Conservation (phyloP, 208 protist genomes). For the Wallacemonas sp. region DNA sequence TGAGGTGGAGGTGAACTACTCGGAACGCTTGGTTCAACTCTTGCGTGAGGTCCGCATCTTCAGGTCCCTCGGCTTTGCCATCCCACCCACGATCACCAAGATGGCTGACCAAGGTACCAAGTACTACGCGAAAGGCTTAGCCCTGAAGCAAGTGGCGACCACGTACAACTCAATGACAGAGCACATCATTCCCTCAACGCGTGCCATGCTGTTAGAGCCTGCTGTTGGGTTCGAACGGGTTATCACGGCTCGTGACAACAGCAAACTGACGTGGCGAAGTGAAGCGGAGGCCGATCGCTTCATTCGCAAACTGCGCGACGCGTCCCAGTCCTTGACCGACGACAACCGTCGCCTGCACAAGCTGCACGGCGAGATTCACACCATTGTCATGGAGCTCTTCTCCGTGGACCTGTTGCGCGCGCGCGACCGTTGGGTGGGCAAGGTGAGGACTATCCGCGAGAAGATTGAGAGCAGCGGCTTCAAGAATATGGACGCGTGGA, state of each 20-base stretch:
- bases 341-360: conserved; percentile 94
- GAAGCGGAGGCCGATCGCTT: conserved; percentile 79
- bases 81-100: conserved; percentile 52
- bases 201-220: conserved; percentile 89
- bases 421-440: conserved; percentile 92
- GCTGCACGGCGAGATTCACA: conserved; percentile 84
- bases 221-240: conserved; percentile 89
- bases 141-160: conserved; percentile 91
- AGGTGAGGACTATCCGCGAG: conserved; percentile 82
- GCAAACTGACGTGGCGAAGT: conserved; percentile 85
- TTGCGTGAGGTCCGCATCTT: conserved; percentile 90
- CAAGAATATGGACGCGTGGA: conserved; percentile 92
- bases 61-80: conserved; percentile 61
- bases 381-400: conserved; percentile 88
- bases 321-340: conserved; percentile 82
- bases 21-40: conserved; percentile 88
- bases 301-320: conserved; percentile 78
- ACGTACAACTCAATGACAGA: conserved; percentile 92
- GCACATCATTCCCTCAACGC: conserved; percentile 90
- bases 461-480: conserved; percentile 89
- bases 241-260: conserved; percentile 80
- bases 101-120: conserved; percentile 77
- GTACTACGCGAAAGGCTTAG: conserved; percentile 85
- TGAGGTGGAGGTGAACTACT: conserved; percentile 85
- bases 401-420: conserved; percentile 91